Evolutionary conservation across 352 stramenopile species (phyloP).

Genomic region (Globisporangium takayamanum): DNA sequence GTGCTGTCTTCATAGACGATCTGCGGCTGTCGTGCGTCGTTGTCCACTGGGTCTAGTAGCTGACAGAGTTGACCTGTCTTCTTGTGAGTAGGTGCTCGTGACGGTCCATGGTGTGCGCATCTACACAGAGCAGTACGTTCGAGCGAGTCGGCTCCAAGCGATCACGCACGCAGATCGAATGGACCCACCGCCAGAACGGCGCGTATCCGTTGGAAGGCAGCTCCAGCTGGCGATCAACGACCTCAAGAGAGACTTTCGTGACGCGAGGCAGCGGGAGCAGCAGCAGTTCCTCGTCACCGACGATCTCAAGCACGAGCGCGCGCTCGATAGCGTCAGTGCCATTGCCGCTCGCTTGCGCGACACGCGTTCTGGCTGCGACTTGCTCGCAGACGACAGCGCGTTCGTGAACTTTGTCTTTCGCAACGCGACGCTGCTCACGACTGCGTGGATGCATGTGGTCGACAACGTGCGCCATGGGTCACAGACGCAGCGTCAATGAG

Average conservation of each 20-base stretch:
- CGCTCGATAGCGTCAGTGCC: constrained; percentile 21
- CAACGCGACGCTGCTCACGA: constrained; percentile 36
- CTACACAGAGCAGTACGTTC: constrained; percentile 22
- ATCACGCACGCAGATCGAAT: constrained; percentile 8
- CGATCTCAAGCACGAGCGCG: not conserved
- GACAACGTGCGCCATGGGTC: constrained; percentile 24
- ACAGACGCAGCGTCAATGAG: too few species aligned
- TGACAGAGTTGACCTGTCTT: not conserved
- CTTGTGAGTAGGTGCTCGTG: constrained; percentile 6
- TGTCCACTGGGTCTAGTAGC: not conserved
- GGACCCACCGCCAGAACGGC: constrained; percentile 13
- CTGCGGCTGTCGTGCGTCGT: too few species aligned
- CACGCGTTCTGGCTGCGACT: constrained; percentile 19
- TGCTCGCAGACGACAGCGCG: constrained; percentile 33
- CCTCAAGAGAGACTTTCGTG: constrained; percentile 20
- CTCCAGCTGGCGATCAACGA: constrained; percentile 29
- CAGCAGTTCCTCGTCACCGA: not conserved
- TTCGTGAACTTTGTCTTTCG: constrained; percentile 64
- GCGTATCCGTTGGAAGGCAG: constrained; percentile 12
- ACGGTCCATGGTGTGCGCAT: constrained; percentile 22
- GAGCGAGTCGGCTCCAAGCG: constrained; percentile 12
- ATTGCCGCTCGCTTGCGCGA: constrained; percentile 36
- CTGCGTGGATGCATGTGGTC: constrained; percentile 48
- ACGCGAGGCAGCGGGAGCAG: constrained; percentile 4
- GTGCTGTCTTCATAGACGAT: not conserved